Percentiles rank a stretch among this genome's conserved stretches.
phyloP scores from a whole-genome alignment of 2,329 filamentous ascomycete species.

The Myrmaecium sp. region DNA sequence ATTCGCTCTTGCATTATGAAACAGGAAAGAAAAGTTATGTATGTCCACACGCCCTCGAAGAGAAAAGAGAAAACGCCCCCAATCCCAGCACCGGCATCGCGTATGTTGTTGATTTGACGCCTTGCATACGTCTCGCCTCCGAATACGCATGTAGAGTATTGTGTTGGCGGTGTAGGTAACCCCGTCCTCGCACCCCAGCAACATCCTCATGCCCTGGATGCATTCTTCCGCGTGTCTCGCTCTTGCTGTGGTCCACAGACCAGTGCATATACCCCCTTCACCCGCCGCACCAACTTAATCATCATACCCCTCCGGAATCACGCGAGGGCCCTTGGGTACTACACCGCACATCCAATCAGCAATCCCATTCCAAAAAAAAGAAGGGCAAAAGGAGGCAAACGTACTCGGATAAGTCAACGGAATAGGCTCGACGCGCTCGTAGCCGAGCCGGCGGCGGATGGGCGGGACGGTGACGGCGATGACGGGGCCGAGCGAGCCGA shows the following conservation, averaged over 20 bases:
- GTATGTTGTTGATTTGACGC: too few relatives aligned
- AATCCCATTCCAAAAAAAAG: not conserved
- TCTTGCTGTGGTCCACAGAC: not conserved
- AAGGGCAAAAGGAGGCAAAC: slow-evolving; percentile 19
- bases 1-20: too few relatives aligned
- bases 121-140: too few relatives aligned
- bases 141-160: too few relatives aligned
- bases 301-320: slow-evolving; percentile 29
- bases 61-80: too few relatives aligned
- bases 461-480: slow-evolving; percentile 56
- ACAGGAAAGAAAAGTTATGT: too few relatives aligned
- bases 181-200: too few relatives aligned
- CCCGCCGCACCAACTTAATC: slow-evolving; percentile 15
- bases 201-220: too few relatives aligned
- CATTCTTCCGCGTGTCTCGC: too few relatives aligned
- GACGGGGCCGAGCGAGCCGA: slow-evolving; percentile 59
- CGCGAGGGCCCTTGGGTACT: slow-evolving; percentile 31
- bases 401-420: slow-evolving; percentile 87
- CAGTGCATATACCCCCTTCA: not conserved
- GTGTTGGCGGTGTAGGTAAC: too few relatives aligned
- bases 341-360: slow-evolving; percentile 4
- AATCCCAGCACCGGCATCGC: too few relatives aligned
- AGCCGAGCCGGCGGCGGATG: slow-evolving; percentile 53
- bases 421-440: slow-evolving; percentile 52
- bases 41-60: too few relatives aligned